These are phyloP conservation scores for Podaxis sp. DNA, from an alignment of 768 basidiomycete genomes.

Conservation along the genomic window DNA sequence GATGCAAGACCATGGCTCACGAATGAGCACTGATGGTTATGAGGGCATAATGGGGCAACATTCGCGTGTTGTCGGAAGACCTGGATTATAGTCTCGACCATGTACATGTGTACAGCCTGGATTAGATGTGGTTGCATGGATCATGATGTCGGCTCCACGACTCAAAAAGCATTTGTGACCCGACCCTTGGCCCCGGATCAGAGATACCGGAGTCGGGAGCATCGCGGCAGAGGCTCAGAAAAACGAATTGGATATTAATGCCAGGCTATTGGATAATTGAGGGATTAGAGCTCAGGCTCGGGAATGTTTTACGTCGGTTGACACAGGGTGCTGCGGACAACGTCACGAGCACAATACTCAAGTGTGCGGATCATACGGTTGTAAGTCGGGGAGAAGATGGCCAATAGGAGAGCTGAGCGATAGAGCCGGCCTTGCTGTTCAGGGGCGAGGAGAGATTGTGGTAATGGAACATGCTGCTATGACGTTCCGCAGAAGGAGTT, in stretches of 20 bases:
- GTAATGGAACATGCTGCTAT: slow-evolving; percentile 1
- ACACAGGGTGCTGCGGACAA: neutral
- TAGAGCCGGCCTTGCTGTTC: neutral
- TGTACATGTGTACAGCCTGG: neutral
- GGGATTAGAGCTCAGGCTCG: neutral
- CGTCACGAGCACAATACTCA: neutral
- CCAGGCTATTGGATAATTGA: neutral
- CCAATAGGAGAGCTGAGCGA: neutral
- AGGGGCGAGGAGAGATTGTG: neutral
- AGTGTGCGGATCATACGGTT: slow-evolving; percentile 2
- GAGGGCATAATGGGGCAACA: neutral
- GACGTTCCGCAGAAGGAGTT: neutral
- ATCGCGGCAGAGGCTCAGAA: slow-evolving; percentile 1
- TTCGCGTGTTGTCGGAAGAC: neutral
- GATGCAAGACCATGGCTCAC: neutral
- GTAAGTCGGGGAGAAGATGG: neutral
- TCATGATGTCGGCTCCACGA: neutral
- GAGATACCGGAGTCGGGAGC: neutral
- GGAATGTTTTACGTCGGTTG: neutral
- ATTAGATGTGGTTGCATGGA: neutral
- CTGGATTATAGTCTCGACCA: neutral
- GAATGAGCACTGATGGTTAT: neutral
- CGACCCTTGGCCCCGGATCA: slow-evolving; percentile 1
- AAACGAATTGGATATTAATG: neutral
- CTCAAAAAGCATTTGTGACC: neutral